Percentiles rank a stretch among this genome's conserved stretches.
phyloP scores from a whole-genome alignment of 441 rosid genomes.

The Brassica hybrid region DNA sequence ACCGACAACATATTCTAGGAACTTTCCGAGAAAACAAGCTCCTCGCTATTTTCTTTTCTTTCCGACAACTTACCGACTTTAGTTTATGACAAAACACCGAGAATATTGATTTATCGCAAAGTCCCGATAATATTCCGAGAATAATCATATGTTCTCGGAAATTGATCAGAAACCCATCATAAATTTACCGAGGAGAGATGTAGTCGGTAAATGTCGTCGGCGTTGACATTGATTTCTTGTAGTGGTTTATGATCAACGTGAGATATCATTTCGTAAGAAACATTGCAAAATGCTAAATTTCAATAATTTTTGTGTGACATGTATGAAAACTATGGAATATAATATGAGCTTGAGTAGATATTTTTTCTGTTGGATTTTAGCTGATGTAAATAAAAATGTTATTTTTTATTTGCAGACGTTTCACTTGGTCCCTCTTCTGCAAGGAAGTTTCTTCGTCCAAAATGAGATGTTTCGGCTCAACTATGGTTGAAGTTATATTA shows the following conservation, averaged over 20 bases:
- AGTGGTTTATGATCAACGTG: background rate
- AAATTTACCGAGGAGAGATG: too few relatives aligned
- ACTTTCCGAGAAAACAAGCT: too few relatives aligned
- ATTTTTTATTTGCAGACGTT: slow-evolving; percentile 64
- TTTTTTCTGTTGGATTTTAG: background rate
- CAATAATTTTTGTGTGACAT: background rate
- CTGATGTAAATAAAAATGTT: background rate
- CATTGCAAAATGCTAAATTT: background rate
- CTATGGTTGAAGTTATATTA: slow-evolving; percentile 46
- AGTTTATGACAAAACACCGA: too few relatives aligned
- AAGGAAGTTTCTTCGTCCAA: slow-evolving; percentile 73
- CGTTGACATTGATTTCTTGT: too few relatives aligned
- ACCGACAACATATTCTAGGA: too few relatives aligned
- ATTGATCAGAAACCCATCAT: too few relatives aligned
- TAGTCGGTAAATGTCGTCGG: too few relatives aligned
- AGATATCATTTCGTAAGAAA: background rate
- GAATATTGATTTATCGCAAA: too few relatives aligned
- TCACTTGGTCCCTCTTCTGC: slow-evolving; percentile 63
- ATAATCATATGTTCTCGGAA: too few relatives aligned
- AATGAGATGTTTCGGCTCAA: slow-evolving; percentile 92
- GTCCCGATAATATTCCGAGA: too few relatives aligned
- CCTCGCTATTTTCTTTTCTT: too few relatives aligned
- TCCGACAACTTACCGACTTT: too few relatives aligned
- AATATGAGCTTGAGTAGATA: background rate
- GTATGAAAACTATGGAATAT: background rate